phyloP scores from a whole-genome alignment of 1,139 yeast species.

The Keqinozyma sinolaborantium region DNA sequence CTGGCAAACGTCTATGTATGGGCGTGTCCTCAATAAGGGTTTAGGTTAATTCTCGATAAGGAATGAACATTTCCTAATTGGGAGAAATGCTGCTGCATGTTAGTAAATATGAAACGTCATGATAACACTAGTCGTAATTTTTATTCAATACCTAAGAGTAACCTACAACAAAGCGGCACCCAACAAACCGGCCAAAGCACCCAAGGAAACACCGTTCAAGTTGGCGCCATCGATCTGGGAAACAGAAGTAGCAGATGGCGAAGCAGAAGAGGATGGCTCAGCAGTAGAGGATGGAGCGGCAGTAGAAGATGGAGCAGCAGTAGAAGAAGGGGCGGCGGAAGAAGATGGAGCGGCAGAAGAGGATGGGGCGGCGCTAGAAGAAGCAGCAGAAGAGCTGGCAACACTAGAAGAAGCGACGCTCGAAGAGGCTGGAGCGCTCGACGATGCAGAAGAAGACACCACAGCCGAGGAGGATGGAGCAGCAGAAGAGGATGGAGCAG shows the following conservation, averaged over 20 bases:
- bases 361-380: slow-evolving; percentile 22
- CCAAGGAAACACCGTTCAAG: slow-evolving; percentile 38
- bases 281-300: slow-evolving; percentile 6
- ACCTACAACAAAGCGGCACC: slow-evolving; percentile 46
- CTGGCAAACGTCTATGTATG: too few relatives aligned
- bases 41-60: too few relatives aligned
- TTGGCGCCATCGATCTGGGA: slow-evolving; percentile 21
- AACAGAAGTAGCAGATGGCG: slow-evolving; percentile 12
- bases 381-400: slow-evolving; percentile 6
- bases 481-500: slow-evolving; percentile 27
- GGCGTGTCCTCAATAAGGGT: too few relatives aligned
- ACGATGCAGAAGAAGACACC: slow-evolving; percentile 23
- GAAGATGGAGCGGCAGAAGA: slow-evolving; percentile 9
- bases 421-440: slow-evolving; percentile 24
- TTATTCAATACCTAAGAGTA: too few relatives aligned
- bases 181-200: slow-evolving; percentile 43
- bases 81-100: too few relatives aligned
- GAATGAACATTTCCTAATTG: too few relatives aligned
- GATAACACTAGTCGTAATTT: too few relatives aligned
- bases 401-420: slow-evolving; percentile 12
- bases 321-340: slow-evolving; percentile 4
- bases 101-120: too few relatives aligned
- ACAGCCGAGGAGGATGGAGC: slow-evolving; percentile 22
- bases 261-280: slow-evolving; percentile 11
- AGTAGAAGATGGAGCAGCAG: slow-evolving; percentile 5